Evolutionary conservation across 73 alveolate species (phyloP).

Genomic region (Tetrahymena thermophila): DNA sequence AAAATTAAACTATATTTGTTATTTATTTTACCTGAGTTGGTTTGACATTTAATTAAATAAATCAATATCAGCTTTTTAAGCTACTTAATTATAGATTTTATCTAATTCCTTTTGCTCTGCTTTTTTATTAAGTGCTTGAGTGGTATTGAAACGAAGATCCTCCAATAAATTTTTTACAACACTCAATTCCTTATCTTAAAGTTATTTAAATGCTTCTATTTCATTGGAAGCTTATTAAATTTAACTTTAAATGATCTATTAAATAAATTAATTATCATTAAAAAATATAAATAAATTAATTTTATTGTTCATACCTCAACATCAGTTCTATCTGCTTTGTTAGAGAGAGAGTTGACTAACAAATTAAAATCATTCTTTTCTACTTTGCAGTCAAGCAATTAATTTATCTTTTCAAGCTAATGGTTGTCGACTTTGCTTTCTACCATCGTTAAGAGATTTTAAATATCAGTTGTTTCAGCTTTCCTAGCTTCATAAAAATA

Average conservation of each 20-base stretch:
- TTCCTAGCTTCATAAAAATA: slow-evolving; percentile 15
- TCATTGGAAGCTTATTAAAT: not conserved
- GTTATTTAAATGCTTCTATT: not conserved
- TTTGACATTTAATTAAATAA: not conserved
- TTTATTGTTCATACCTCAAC: not conserved
- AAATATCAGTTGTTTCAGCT: slow-evolving; percentile 50
- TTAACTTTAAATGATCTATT: slow-evolving; percentile 9
- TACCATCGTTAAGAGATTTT: slow-evolving; percentile 17
- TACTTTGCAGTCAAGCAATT: slow-evolving; percentile 43
- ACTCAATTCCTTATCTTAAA: not conserved
- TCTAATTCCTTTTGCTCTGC: not conserved
- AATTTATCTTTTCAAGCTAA: slow-evolving; percentile 1
- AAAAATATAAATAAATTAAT: not conserved
- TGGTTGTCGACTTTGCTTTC: slow-evolving; percentile 34
- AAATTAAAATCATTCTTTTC: slow-evolving; percentile 43
- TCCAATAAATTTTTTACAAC: not conserved
- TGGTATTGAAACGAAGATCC: not conserved
- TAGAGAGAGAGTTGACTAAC: not conserved
- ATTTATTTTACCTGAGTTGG: not conserved
- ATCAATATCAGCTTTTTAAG: not conserved
- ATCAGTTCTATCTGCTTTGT: not conserved
- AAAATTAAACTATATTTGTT: not conserved
- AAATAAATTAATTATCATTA: not conserved
- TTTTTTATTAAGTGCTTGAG: not conserved
- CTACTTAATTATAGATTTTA: not conserved